phyloP scores from a whole-genome alignment of 495 filamentous ascomycete genomes.

The Copromyces sp. region DNA sequence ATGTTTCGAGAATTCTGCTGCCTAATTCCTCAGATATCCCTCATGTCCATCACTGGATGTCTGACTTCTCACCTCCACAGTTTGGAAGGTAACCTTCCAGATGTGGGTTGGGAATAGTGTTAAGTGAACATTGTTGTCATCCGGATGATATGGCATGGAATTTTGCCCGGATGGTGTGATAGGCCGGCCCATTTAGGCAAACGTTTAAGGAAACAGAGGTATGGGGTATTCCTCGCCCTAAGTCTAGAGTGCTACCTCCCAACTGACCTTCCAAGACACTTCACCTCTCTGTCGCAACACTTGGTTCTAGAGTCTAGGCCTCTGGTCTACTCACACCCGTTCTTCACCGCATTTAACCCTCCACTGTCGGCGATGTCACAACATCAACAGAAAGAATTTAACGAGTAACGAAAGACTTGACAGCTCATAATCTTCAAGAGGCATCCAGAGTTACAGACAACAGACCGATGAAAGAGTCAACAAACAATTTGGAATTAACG shows the following conservation, averaged over 20 bases:
- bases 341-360: no score
- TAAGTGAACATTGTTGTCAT: not conserved
- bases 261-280: not conserved
- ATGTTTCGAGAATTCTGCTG: not conserved
- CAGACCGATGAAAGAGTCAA: no score
- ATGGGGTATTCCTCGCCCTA: not conserved
- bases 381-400: no score
- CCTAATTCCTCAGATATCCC: not conserved
- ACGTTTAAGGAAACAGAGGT: not conserved
- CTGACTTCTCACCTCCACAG: not conserved
- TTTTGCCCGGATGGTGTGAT: not conserved
- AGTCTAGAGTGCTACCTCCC: not conserved
- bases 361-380: no score
- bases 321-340: no score
- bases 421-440: no score
- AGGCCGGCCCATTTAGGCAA: not conserved
- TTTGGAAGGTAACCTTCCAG: not conserved
- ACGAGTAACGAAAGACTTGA: no score
- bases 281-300: not conserved
- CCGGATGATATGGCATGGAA: not conserved
- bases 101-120: not conserved
- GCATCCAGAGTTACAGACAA: no score
- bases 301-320: not conserved
- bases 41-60: not conserved
- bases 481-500: no score